Percentiles rank a stretch among this genome's conserved stretches.
Conservation (phyloP, 1,284 basidiomycete species). For the Cutaneotrichosporon sp. region DNA sequence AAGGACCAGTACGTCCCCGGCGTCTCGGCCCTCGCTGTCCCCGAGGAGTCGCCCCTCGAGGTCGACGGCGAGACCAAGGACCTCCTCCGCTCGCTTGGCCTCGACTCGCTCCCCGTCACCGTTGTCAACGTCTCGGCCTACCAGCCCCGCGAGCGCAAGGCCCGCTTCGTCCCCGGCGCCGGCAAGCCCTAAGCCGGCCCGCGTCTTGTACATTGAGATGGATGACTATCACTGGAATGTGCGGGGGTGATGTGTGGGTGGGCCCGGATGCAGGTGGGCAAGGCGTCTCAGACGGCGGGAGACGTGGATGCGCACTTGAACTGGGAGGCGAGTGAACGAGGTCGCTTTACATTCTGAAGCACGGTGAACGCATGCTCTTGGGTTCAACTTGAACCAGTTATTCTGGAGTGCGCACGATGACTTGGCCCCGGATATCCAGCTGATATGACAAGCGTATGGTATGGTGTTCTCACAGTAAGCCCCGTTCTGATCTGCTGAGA, state of each 20-base stretch:
- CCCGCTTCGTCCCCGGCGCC: constrained; percentile 80
- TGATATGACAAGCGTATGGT: too few species aligned
- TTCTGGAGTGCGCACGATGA: too few species aligned
- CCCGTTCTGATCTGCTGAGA: too few species aligned
- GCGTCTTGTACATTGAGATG: constrained; percentile 21
- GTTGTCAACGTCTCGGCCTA: constrained; percentile 66
- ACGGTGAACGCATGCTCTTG: too few species aligned
- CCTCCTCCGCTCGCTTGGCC: constrained; percentile 83
- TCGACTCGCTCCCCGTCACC: constrained; percentile 77
- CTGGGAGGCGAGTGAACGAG: too few species aligned
- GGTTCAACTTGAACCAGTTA: too few species aligned
- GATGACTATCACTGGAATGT: constrained; percentile 22
- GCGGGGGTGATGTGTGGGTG: neutral
- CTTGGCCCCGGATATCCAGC: too few species aligned
- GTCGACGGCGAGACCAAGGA: constrained; percentile 92
- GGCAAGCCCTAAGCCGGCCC: constrained; percentile 43
- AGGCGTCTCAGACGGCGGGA: neutral
- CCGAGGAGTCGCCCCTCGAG: constrained; percentile 67
- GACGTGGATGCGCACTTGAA: neutral
- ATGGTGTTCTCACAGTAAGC: too few species aligned
- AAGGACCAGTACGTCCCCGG: constrained; percentile 99
- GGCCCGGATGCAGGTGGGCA: neutral
- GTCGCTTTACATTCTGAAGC: too few species aligned
- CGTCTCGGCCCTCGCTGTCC: constrained; percentile 86
- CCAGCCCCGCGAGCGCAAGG: constrained; percentile 69